Percentiles rank a stretch among this genome's conserved stretches.
Conservation (phyloP, 257 asterid genomes). For the Capsicum pubescens region DNA sequence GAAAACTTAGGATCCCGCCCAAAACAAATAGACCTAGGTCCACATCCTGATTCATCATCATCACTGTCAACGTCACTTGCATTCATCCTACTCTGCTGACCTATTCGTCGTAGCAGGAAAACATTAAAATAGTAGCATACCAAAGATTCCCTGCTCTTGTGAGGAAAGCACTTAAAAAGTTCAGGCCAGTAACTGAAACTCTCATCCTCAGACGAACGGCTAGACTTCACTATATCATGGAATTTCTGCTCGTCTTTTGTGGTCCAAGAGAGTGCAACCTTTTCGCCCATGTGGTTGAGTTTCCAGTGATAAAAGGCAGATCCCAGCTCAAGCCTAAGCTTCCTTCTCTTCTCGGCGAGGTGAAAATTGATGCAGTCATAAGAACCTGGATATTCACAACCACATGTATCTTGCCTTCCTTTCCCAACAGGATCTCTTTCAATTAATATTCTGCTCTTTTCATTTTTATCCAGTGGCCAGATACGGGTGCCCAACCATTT, state of each 20-base stretch:
- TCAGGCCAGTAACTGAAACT: conserved; percentile 47
- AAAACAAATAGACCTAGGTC: conserved; percentile 36
- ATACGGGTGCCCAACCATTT: conserved; percentile 48
- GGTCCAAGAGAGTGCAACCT: conserved; percentile 44
- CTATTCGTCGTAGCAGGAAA: conserved; percentile 53
- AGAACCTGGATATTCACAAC: conserved; percentile 49
- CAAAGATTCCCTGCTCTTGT: conserved; percentile 34
- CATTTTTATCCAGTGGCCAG: conserved; percentile 47
- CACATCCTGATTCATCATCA: conserved; percentile 50
- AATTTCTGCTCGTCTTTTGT: conserved; percentile 45
- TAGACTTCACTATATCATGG: conserved; percentile 37
- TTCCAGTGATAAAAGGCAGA: conserved; percentile 45
- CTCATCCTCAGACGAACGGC: conserved; percentile 30
- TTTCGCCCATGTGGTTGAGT: conserved; percentile 45
- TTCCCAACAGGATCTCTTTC: conserved; percentile 52
- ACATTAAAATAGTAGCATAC: conserved; percentile 48
- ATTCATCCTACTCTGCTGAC: conserved; percentile 64
- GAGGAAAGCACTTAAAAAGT: conserved; percentile 40
- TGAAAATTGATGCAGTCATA: conserved; percentile 48
- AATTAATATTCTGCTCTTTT: conserved; percentile 40
- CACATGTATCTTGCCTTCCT: conserved; percentile 53
- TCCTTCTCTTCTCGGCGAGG: conserved; percentile 40
- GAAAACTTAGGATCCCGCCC: conserved; percentile 56
- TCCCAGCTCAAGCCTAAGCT: conserved; percentile 47
- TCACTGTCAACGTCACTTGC: conserved; percentile 65